Conservation (phyloP, 2,329 filamentous ascomycete species). For the Cytospora chrysosperma region DNA sequence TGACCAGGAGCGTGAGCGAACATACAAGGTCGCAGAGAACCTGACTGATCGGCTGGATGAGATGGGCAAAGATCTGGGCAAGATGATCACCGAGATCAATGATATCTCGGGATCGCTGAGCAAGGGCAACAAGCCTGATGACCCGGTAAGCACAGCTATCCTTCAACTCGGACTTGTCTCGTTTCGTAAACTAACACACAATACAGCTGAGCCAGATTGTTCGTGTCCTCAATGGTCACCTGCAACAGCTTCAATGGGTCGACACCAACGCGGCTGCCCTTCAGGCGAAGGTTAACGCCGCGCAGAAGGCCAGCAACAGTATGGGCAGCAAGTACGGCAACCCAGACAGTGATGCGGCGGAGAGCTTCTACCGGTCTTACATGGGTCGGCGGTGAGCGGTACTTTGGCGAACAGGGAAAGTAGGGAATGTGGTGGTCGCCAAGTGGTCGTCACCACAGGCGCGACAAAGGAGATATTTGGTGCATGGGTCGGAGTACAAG, state of each 20-base stretch:
- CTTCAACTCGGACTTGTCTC: background rate
- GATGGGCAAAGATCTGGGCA: conserved; percentile 86
- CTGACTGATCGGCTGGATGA: conserved; percentile 87
- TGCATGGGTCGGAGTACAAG: background rate
- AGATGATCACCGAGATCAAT: conserved; percentile 99
- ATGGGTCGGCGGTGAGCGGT: conserved; percentile 64
- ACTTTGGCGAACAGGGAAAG: background rate
- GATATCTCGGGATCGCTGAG: conserved; percentile 83
- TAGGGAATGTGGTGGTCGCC: no score
- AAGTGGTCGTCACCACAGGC: background rate
- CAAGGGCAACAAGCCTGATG: conserved; percentile 85
- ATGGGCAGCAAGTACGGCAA: conserved; percentile 57
- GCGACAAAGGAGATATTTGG: background rate
- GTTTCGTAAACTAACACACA: conserved; percentile 27
- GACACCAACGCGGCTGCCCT: conserved; percentile 80
- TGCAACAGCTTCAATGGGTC: conserved; percentile 90
- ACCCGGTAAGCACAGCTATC: conserved; percentile 64
- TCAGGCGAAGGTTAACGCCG: conserved; percentile 76
- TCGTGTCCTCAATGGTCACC: conserved; percentile 87
- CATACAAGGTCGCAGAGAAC: conserved; percentile 94
- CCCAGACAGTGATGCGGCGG: conserved; percentile 69
- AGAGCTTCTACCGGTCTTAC: conserved; percentile 90
- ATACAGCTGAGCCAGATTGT: conserved; percentile 87
- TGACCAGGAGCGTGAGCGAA: conserved; percentile 92
- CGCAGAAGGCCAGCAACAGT: conserved; percentile 74